Conservation (phyloP, 2,329 filamentous ascomycete species). For the Cryphonectria naterciae region DNA sequence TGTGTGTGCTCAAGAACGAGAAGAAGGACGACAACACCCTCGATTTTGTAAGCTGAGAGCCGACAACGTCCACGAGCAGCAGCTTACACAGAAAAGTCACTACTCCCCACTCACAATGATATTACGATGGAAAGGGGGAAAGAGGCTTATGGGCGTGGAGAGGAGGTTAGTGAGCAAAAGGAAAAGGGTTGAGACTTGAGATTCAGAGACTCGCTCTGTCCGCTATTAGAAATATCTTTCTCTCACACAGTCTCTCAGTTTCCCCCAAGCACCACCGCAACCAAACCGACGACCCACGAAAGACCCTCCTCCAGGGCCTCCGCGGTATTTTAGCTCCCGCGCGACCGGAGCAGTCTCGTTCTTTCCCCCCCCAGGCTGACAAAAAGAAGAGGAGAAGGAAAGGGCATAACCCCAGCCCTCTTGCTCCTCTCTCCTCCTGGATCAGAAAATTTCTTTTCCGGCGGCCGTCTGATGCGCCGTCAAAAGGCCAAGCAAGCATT, state of each 20-base stretch:
- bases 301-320: background rate
- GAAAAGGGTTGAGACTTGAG: too few relatives aligned
- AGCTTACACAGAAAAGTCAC: background rate
- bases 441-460: conserved; percentile 24
- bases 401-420: background rate
- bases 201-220: background rate
- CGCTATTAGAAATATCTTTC: conserved; percentile 2
- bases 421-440: background rate
- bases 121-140: background rate
- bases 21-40: background rate
- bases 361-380: conserved; percentile 5
- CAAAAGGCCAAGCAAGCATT: conserved; percentile 6
- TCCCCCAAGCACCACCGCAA: background rate
- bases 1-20: background rate
- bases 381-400: conserved; percentile 16
- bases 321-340: conserved; percentile 6
- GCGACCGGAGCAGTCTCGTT: conserved; percentile 22
- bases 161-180: background rate
- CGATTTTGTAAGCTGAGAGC: background rate
- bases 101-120: background rate
- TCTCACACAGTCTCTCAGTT: background rate
- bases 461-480: conserved; percentile 11
- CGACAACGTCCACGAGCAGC: background rate
- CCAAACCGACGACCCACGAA: conserved; percentile 3
- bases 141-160: background rate